phyloP scores from a whole-genome alignment of 2,329 filamentous ascomycete species.

The Byssochlamys sp. region DNA sequence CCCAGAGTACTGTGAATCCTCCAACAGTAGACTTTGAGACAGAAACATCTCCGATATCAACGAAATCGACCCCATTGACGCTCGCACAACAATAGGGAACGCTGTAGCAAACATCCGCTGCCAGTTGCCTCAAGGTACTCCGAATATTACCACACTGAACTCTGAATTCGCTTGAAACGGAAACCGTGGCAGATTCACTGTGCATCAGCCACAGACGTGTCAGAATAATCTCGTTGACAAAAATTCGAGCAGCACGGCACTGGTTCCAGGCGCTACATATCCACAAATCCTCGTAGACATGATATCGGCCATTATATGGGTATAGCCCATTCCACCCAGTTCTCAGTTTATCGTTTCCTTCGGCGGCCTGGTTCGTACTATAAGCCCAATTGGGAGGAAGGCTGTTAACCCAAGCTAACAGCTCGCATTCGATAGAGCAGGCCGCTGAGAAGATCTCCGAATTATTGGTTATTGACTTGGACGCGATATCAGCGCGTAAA shows the following conservation, averaged over 20 bases:
- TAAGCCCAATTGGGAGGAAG: conserved; percentile 21
- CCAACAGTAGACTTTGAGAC: conserved; percentile 21
- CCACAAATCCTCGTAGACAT: conserved; percentile 48
- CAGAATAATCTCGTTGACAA: conserved; percentile 43
- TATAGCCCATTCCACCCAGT: conserved; percentile 13
- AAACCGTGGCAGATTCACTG: conserved; percentile 9
- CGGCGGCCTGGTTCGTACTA: conserved; percentile 13
- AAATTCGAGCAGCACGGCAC: conserved; percentile 50
- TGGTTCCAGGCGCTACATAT: conserved; percentile 50
- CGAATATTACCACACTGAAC: conserved; percentile 21
- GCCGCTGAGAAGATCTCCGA: conserved; percentile 22
- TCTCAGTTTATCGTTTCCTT: conserved; percentile 12
- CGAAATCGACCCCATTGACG: conserved; percentile 6
- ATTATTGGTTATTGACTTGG: conserved; percentile 14
- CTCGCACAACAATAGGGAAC: conserved; percentile 27
- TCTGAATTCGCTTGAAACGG: conserved; percentile 20
- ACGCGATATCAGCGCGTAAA: conserved; percentile 24
- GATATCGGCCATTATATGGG: conserved; percentile 44
- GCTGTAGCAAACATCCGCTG: conserved; percentile 28
- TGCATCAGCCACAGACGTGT: conserved; percentile 19
- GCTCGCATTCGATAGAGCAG: conserved; percentile 23
- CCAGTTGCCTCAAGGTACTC: conserved; percentile 18
- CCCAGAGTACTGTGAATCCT: conserved; percentile 28
- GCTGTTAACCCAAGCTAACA: conserved; percentile 23
- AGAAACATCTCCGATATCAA: conserved; percentile 6